Conservation (phyloP, 129 eudicot genomes). For the Flaveria bidentis region DNA sequence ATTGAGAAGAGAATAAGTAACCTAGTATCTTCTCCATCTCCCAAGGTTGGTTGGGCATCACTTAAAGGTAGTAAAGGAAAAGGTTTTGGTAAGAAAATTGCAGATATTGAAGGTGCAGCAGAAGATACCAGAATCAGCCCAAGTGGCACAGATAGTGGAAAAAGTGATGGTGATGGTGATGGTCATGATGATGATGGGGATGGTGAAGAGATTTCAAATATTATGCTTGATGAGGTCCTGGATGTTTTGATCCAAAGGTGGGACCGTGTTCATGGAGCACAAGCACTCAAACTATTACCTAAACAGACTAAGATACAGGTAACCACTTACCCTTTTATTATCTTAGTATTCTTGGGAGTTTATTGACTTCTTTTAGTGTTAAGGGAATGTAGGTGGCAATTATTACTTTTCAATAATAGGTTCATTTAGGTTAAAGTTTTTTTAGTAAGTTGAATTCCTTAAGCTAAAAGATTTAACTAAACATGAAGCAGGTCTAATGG, state of each 20-base stretch:
- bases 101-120: slow-evolving; percentile 91
- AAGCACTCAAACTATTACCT: slow-evolving; percentile 82
- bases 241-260: slow-evolving; percentile 87
- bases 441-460: not conserved
- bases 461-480: not conserved
- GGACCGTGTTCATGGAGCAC: slow-evolving; percentile 95
- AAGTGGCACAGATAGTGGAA: slow-evolving; percentile 87
- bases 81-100: slow-evolving; percentile 69
- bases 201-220: slow-evolving; percentile 62
- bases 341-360: not conserved
- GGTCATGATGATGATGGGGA: slow-evolving; percentile 42
- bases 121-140: slow-evolving; percentile 71
- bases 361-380: not conserved
- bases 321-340: slow-evolving; percentile 2
- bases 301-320: slow-evolving; percentile 93
- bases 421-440: not conserved
- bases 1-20: slow-evolving; percentile 71
- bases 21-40: slow-evolving; percentile 56
- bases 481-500: not conserved
- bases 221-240: slow-evolving; percentile 93
- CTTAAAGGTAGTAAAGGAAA: slow-evolving; percentile 56
- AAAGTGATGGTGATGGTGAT: slow-evolving; percentile 82
- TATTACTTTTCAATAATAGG: not conserved
- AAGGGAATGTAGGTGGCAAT: not conserved
- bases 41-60: slow-evolving; percentile 50